phyloP scores from a whole-genome alignment of 2,329 filamentous ascomycete species.

The Pyrenochaeta sp. region DNA sequence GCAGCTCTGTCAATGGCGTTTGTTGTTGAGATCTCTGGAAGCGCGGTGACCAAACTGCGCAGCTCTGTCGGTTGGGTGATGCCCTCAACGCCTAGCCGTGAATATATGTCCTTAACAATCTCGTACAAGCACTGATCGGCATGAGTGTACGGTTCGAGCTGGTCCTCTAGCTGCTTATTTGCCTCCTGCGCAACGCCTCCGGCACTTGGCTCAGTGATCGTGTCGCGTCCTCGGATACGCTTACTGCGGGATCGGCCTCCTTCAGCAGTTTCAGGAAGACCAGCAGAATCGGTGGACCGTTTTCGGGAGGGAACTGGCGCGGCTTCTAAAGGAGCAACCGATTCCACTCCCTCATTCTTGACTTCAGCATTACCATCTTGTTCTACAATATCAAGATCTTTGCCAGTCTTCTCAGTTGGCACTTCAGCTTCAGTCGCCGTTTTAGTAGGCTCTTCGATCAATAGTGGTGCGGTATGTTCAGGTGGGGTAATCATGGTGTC shows the following conservation, averaged over 20 bases:
- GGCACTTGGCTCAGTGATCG: conserved; percentile 57
- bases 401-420: conserved; percentile 11
- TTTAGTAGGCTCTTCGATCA: conserved; percentile 7
- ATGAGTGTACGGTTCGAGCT: conserved; percentile 61
- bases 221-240: conserved; percentile 67
- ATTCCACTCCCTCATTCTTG: conserved; percentile 26
- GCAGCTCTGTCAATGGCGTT: conserved; percentile 45
- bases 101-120: conserved; percentile 61
- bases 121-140: conserved; percentile 68
- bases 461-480: conserved; percentile 9
- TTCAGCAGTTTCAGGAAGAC: conserved; percentile 65
- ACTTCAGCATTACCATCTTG: conserved; percentile 15
- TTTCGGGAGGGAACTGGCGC: conserved; percentile 61
- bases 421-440: background rate
- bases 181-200: conserved; percentile 60
- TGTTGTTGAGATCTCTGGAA: conserved; percentile 13
- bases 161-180: conserved; percentile 63
- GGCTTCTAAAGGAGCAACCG: conserved; percentile 35
- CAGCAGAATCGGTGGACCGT: conserved; percentile 67
- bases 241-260: conserved; percentile 67
- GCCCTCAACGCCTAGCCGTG: conserved; percentile 59
- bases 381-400: conserved; percentile 31
- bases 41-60: conserved; percentile 35
- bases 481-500: conserved; percentile 9
- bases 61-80: conserved; percentile 54